phyloP scores from a whole-genome alignment of 176 grass and related monocot species.

The Aegilops sharonensis region DNA sequence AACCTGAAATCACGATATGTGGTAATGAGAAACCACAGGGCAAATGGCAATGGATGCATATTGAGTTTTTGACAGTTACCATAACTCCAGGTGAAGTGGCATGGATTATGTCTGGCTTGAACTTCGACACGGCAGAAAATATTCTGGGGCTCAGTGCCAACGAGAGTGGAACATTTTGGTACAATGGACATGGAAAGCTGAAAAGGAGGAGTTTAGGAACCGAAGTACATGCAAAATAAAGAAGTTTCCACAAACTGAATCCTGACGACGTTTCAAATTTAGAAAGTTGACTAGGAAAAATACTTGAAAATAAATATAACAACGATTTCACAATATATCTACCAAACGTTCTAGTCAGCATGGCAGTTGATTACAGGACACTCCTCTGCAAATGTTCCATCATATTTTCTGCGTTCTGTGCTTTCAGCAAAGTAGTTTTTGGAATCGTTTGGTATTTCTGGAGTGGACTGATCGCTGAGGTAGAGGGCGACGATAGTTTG shows the following conservation, averaged over 20 bases:
- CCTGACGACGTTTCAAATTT: background rate
- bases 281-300: background rate
- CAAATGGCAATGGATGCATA: background rate
- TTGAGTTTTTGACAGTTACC: constrained; percentile 48
- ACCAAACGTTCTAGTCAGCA: background rate
- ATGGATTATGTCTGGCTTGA: constrained; percentile 95
- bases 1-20: constrained; percentile 53
- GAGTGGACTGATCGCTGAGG: background rate
- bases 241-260: constrained; percentile 1
- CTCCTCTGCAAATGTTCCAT: background rate
- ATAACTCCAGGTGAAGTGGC: constrained; percentile 93
- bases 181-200: constrained; percentile 96
- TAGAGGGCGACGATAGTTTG: background rate
- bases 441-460: background rate
- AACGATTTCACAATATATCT: background rate
- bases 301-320: background rate
- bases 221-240: background rate
- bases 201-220: constrained; percentile 20
- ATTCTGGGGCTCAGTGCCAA: constrained; percentile 93
- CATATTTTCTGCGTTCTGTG: background rate
- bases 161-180: constrained; percentile 89
- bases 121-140: constrained; percentile 80
- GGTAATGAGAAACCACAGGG: background rate
- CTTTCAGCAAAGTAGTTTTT: constrained; percentile 10
- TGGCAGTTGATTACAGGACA: background rate